Percentiles rank a stretch among this genome's conserved stretches.
These are phyloP conservation scores for Cladorrhinum sp. DNA, from an alignment of 2,329 filamentous ascomycete species.

Conservation along the genomic window DNA sequence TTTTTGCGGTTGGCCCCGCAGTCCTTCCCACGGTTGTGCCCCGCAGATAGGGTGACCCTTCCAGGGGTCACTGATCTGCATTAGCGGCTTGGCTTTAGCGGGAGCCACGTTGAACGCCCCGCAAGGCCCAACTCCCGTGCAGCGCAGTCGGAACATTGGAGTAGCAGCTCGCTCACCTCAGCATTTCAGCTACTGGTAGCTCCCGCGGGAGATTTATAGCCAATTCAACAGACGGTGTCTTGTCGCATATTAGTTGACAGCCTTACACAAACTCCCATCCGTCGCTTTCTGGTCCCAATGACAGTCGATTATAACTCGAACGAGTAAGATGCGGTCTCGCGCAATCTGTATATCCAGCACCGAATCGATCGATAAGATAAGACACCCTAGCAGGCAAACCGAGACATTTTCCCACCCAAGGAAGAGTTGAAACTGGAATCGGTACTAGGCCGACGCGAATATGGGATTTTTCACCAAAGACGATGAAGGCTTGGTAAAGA, in stretches of 20 bases:
- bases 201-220: background rate
- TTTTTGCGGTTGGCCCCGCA: background rate
- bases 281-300: constrained; percentile 4
- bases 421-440: background rate
- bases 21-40: background rate
- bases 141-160: background rate
- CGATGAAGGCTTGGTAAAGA: constrained; percentile 57
- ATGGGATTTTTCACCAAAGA: constrained; percentile 46
- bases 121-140: background rate
- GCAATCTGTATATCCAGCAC: background rate
- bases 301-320: background rate
- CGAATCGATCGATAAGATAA: background rate
- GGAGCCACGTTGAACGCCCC: constrained; percentile 5
- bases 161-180: background rate
- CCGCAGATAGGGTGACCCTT: background rate
- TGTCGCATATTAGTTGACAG: background rate
- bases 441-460: constrained; percentile 22
- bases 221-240: background rate
- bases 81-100: constrained; percentile 6
- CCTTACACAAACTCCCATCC: background rate
- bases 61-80: background rate
- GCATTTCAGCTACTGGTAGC: background rate
- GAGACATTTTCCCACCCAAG: background rate
- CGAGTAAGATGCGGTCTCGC: constrained; percentile 10
- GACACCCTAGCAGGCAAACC: background rate